Evolutionary conservation across 805 yeast genomes (phyloP), one percentile per base, ranked within the genome.

Genomic region (Saccharomycopsis javanensis): DNA sequence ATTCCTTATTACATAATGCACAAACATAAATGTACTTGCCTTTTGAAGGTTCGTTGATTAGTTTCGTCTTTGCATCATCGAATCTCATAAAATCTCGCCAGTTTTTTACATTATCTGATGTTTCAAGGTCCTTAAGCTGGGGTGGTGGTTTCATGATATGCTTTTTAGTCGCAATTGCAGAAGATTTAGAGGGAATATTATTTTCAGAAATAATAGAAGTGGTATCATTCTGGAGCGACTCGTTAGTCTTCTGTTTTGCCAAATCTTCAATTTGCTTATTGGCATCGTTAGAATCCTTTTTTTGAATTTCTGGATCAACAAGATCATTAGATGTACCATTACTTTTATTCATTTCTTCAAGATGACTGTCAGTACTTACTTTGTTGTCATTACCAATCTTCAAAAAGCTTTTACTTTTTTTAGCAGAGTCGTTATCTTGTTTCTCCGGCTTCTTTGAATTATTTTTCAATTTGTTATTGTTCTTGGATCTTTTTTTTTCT

Each of bases 1-100:
- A 60, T 48, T 55, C 55, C 23, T 60, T 58, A n/a, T 50, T 50
- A 46, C 62, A 60, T 18, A 55, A 60, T 27, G 54, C 55, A 48
- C 62, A 60, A n/a, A 54, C 30, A 45, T 57, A 60, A 15, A 60
- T 60, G n/a, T 56, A 54, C 23, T 50, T 52, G 5, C 34, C 45
- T 27, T 51, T 45, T 6, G 38, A 7, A 15, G 25, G 23, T 15
- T 57, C 45, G 5, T 42, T 59, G 5, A 57, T 37, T 7, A 18
- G 7, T 28, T 38, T 37, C 8, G 60, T 54, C 10, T 57, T 51
- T 1, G n/a, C 28, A 15, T 34, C 42, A 37, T 59, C 62, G 11
- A 59, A 25, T 11, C 16, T 15, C 27, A 60, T 57, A 38, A 38
- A 60, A 28, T 55, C 55, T 35, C 55, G 55, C 62, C 62, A 60